Base-by-base conservation (phyloP, 148 eudicot species). In the Silene conica region DNA sequence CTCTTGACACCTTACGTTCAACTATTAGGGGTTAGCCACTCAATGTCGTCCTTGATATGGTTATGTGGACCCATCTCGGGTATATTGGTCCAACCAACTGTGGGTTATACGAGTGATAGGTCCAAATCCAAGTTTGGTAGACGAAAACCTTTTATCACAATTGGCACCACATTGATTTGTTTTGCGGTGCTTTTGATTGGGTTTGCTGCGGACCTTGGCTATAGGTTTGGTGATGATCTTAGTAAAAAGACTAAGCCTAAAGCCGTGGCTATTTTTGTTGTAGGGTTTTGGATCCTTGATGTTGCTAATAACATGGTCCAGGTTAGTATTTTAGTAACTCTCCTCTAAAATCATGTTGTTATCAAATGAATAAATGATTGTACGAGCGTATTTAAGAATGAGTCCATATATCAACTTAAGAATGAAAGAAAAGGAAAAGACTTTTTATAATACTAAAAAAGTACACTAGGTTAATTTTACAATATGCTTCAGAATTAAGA, bases 41-140 rank as follows among this genome's bases (percentile, higher is more conserved):
- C 80, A 6, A 86, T 86, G 89, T 81, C 98, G 0, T 73, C 92
- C 12, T 86, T 82, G 54, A 89, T 93, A 18, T 93, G 98, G 98
- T 84, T 93, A 15, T 93, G 94, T 73, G 96, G 98, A 12, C 98
- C 98, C 14, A 83, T 90, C 20, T 93, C 96, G 0, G 94, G 98
- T 0, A 82, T 93, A 52, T 15, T 93, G 19, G 96, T 93, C 15
- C 94, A 90, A 69, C 98, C 98, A 15, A 59, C 85, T 4, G 96
- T 85, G 6, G 96, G 98, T 0, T 89, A 86, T 81, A 83, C 82
- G 12, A 87, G 90, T 70, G 98, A 93, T 58, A 76, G 86, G 19
- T 83, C 78, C 41, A 81, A 67, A 20, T 83, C 82, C 6, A 74
- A 73, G 26, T 84, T 84, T 38, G 96, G 98, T 57, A 86, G 98